These are phyloP conservation scores for Rosellinia necatrix DNA, from an alignment of 2,329 filamentous ascomycete genomes.

Conservation along the genomic window DNA sequence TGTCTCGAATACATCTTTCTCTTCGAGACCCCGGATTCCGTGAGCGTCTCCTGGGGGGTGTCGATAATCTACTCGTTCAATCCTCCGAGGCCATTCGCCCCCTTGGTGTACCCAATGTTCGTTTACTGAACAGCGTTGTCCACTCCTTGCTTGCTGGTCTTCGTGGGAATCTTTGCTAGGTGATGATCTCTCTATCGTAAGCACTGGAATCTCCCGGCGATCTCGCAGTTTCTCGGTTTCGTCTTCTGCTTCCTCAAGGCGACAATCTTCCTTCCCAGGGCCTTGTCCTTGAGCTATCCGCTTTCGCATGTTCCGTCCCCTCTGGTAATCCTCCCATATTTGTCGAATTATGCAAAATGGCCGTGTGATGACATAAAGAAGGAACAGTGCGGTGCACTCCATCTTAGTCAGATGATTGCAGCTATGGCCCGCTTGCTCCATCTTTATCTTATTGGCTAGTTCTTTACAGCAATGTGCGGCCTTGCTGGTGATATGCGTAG, in stretches of 20 bases:
- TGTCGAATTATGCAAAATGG: neutral
- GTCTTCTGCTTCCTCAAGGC: neutral
- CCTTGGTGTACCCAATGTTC: slow-evolving; percentile 1
- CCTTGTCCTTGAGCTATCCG: neutral
- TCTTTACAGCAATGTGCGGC: neutral
- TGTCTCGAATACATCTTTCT: neutral
- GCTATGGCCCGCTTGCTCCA: neutral
- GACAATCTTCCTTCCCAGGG: neutral
- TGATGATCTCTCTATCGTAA: neutral
- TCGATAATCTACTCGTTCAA: neutral
- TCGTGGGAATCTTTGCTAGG: neutral
- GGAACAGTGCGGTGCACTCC: neutral
- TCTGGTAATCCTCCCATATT: neutral
- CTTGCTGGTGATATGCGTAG: too few species aligned
- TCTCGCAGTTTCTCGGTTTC: neutral
- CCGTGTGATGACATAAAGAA: neutral
- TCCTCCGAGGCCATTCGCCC: neutral
- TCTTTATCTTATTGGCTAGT: neutral
- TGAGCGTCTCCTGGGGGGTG: neutral
- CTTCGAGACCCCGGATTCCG: neutral
- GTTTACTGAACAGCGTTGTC: neutral
- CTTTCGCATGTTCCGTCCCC: neutral
- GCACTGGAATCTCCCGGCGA: neutral
- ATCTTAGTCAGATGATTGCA: neutral
- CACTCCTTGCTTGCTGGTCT: neutral